Base-by-base conservation (phyloP, 768 basidiomycete genomes). In the Megacollybia marginata region DNA sequence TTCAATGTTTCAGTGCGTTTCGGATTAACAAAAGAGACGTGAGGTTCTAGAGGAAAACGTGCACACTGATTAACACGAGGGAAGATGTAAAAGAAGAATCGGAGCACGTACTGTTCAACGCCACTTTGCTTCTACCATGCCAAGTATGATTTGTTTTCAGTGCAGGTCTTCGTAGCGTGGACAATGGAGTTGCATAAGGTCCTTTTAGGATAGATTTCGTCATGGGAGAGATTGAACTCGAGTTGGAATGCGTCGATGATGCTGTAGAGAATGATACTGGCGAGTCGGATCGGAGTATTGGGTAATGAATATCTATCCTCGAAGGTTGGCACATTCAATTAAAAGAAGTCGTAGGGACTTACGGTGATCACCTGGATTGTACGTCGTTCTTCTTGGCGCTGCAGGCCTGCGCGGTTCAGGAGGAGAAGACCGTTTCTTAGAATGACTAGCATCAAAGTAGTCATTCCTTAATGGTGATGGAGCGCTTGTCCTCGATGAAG, bases 121-220 rank as follows among this genome's bases (percentile, higher is more conserved):
- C 69, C 31, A 73, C 71, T 28, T 61, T 54, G n/a, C 53, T 51
- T 35, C 63, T 66, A 23, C 68, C 65, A 53, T 72, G 69, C 75
- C 76, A 79, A 33, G 72, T 65, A 40, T 73, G 68, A 52, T 68
- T 73, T 40, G 73, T 68, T 54, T 72, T 72, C 42, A 79, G 62
- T 9, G 69, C 69, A 2, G 80, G 75, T 35, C 75, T 40, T 40
- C 15, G 38, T 23, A 11, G 13, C 23, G 34, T 5, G 12, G 46
- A 20, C 33, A 15, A 8, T 13, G 31, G 32, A 38, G 15, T 28
- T 6, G 46, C 44, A 16, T 15, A 19, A 23, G 44, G n/a, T 5
- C 44, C 38, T 40, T 40, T 40, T 13, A 31, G 9, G 44, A 44
- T 16, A 44, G 44, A 44, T 16, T 13, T 13, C 13, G 44, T 44